Base-by-base conservation (phyloP, 2,329 filamentous ascomycete genomes). In the Lasiodiplodia hormozganensis region DNA sequence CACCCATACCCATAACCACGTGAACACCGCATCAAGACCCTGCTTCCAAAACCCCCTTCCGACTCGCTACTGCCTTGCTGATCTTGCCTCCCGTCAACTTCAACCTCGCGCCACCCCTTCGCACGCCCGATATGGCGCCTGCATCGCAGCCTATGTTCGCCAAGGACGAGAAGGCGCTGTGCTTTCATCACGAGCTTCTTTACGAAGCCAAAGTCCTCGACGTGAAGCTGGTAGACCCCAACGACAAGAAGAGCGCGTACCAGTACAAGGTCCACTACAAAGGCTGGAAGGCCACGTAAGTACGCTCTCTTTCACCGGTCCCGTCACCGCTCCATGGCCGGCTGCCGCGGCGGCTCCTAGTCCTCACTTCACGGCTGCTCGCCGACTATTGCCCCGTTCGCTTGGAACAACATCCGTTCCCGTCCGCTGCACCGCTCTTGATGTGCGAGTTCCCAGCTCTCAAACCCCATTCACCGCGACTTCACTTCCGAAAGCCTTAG, bases 251-350 rank as follows among this genome's bases (percentile, higher is more conserved):
- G 78, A 90, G 90, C 70, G 89, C 91, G 40, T 94, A 89, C 77
- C 89, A 93, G 78, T 99, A 97, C 83, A 92, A 92, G 77, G 92
- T 99, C 67, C 96, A 99, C 82, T 99, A 99, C 85, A 98, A 98
- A 82, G 96, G 96, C 76, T 99, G 96, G 96, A 99, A 99, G 85
- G 94, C 95, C 80, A 97, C 94, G 86, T 92, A 83, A 82, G 89
- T 89, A 52, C 69, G 36, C 31, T 69, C 49, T 57, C 62, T 36
- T 52, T 64, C 47, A 64, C 60, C 47, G 47, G 40, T 64, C 28
- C 36, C 60, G 60, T 64, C 60, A 64, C 60, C 60, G 60, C 60
- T 64, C 12, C 31, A 52, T 16, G 47, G 43, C n/a, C 43, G 12
- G n/a, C 28, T 64, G n/a, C 60, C 11, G 58, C 68, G 43, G 52